These are phyloP conservation scores for Arthrocladium fulminans DNA, from an alignment of 2,329 filamentous ascomycete genomes.

Conservation along the genomic window DNA sequence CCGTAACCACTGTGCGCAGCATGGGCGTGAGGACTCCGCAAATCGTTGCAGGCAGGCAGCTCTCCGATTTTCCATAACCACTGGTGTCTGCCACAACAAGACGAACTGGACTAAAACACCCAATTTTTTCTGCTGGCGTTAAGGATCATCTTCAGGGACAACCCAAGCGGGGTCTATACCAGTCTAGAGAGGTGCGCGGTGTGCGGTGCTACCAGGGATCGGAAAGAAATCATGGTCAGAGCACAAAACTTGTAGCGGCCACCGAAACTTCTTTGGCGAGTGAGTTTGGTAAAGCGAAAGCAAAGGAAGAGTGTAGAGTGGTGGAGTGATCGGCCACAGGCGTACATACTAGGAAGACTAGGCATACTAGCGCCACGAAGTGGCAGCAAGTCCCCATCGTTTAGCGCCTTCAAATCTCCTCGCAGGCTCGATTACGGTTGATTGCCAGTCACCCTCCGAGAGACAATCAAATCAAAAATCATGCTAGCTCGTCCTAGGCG, in stretches of 20 bases:
- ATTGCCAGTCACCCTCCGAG: neutral
- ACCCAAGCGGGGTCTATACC: neutral
- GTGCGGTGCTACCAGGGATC: neutral
- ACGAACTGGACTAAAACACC: neutral
- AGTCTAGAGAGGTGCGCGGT: neutral
- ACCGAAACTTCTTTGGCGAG: neutral
- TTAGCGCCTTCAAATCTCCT: slow-evolving; percentile 4
- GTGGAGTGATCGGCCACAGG: slow-evolving; percentile 3
- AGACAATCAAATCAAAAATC: slow-evolving; percentile 6
- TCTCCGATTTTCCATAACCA: neutral
- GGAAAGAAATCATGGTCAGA: neutral
- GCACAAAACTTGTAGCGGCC: neutral
- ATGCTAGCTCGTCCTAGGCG: neutral
- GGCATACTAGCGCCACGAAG: neutral
- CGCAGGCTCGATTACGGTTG: neutral
- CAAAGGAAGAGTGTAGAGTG: neutral
- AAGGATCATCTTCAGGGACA: slow-evolving; percentile 1
- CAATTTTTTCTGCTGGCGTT: too few relatives aligned
- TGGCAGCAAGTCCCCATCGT: neutral
- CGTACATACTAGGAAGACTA: neutral
- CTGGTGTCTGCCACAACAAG: neutral
- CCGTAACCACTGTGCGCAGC: too few relatives aligned
- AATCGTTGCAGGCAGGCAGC: neutral
- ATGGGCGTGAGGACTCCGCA: too few relatives aligned
- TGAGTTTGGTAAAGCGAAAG: neutral